Evolutionary conservation across 1,139 yeast species (phyloP).

Genomic region (Kurtzmaniella quercitrusa): DNA sequence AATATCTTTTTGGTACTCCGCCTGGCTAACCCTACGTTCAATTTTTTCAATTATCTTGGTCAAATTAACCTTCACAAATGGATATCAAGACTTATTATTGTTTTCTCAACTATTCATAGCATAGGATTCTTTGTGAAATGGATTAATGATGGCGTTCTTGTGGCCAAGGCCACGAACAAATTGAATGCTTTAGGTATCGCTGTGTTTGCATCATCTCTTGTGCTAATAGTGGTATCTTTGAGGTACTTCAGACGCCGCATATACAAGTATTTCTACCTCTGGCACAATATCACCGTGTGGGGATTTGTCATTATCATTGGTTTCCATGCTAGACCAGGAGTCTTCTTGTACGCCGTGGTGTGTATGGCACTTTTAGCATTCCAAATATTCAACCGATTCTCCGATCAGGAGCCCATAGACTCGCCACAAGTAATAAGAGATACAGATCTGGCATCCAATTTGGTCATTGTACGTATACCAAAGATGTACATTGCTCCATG

Average conservation of each 20-base stretch:
- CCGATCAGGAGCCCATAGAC: constrained; percentile 4
- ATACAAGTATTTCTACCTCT: constrained; percentile 30
- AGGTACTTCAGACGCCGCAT: constrained; percentile 22
- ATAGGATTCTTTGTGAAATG: constrained; percentile 50
- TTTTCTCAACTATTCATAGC: constrained; percentile 53
- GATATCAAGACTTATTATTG: constrained; percentile 64
- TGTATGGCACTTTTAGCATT: constrained; percentile 18
- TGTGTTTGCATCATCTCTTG: constrained; percentile 37
- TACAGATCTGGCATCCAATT: constrained; percentile 14
- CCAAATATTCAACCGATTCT: constrained; percentile 23
- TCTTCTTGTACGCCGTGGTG: constrained; percentile 19
- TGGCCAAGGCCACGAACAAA: constrained; percentile 35
- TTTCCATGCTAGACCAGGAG: constrained; percentile 45
- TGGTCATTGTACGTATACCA: constrained; percentile 23
- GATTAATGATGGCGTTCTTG: constrained; percentile 15
- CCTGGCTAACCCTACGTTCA: constrained; percentile 49
- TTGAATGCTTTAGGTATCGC: constrained; percentile 63
- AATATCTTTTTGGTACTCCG: constrained; percentile 57
- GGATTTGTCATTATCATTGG: constrained; percentile 27
- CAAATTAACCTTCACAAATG: constrained; percentile 70
- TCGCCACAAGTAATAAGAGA: constrained; percentile 2
- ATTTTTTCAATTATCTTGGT: constrained; percentile 52
- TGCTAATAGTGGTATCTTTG: constrained; percentile 54
- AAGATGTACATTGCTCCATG: constrained; percentile 22
- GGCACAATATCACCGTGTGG: constrained; percentile 31